Percentiles rank a stretch among this genome's conserved stretches.
These are phyloP conservation scores for Sporothrix luriei DNA, from an alignment of 2,329 filamentous ascomycete genomes.

Conservation along the genomic window DNA sequence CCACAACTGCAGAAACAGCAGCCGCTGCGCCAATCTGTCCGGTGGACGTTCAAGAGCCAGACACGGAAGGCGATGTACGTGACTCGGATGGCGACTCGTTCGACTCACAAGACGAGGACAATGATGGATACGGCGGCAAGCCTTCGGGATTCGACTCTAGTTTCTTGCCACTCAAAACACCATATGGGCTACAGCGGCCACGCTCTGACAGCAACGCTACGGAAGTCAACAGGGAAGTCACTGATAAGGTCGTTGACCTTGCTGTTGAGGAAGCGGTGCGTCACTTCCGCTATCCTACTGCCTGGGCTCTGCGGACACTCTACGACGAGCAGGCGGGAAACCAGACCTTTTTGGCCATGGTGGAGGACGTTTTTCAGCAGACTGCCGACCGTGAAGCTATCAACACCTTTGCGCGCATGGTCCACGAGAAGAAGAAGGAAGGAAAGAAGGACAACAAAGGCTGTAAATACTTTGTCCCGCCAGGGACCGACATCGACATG, in stretches of 20 bases:
- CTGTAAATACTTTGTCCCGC: constrained; percentile 58
- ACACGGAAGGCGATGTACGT: constrained; percentile 7
- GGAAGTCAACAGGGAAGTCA: constrained; percentile 48
- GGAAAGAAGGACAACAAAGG: constrained; percentile 57
- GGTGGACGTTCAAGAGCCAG: background rate
- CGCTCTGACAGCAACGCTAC: constrained; percentile 36
- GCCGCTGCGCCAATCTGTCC: background rate
- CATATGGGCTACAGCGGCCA: constrained; percentile 20
- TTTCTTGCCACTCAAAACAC: background rate
- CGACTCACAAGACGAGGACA: constrained; percentile 16
- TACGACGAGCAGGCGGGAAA: constrained; percentile 61
- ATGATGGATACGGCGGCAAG: constrained; percentile 17
- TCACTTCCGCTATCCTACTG: constrained; percentile 62
- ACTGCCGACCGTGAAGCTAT: constrained; percentile 57
- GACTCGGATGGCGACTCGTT: constrained; percentile 16
- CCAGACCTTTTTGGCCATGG: constrained; percentile 56
- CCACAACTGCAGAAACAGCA: no score
- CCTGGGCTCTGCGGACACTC: constrained; percentile 61
- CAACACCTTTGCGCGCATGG: constrained; percentile 54
- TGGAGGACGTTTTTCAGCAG: constrained; percentile 61
- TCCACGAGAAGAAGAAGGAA: constrained; percentile 59
- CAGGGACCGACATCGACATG: constrained; percentile 48
- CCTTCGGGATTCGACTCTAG: background rate
- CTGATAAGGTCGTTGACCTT: constrained; percentile 57
- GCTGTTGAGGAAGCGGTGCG: constrained; percentile 62